Evolutionary conservation across 305 asterid species (phyloP).

Genomic region (Ajuga reptans): DNA sequence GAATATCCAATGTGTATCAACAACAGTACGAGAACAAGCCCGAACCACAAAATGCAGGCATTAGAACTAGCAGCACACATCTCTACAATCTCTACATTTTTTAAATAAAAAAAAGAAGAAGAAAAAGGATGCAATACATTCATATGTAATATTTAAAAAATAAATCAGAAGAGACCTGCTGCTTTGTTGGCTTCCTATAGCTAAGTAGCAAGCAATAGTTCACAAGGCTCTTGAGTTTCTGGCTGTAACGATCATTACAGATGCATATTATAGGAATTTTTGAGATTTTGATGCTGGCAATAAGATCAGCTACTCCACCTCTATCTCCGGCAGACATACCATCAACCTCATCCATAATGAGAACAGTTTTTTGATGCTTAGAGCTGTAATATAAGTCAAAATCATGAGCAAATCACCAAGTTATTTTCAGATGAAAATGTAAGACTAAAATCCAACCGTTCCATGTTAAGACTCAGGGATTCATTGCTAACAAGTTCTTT

Average conservation of each 20-base stretch:
- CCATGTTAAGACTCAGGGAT: conserved; percentile 49
- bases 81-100: not conserved
- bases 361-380: conserved; percentile 65
- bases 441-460: conserved; percentile 47
- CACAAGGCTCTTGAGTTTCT: conserved; percentile 93
- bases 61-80: conserved; percentile 2
- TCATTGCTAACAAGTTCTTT: conserved; percentile 89
- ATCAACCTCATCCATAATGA: conserved; percentile 98
- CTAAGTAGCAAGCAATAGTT: conserved; percentile 79
- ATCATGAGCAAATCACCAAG: conserved; percentile 14
- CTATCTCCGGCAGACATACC: conserved; percentile 99
- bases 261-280: conserved; percentile 93
- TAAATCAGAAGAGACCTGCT: conserved; percentile 53
- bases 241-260: conserved; percentile 96
- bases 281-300: conserved; percentile 84
- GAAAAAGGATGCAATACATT: not conserved
- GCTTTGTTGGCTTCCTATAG: conserved; percentile 93
- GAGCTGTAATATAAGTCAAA: conserved; percentile 45
- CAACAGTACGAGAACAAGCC: not conserved
- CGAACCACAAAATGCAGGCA: conserved; percentile 15
- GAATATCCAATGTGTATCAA: not conserved
- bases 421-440: conserved; percentile 13
- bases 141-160: not conserved
- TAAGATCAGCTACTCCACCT: conserved; percentile 98
- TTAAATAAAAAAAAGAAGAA: no score